These are phyloP conservation scores for Podila epigama DNA, from an alignment of 192 early-diverging fungal species.

Conservation along the genomic window DNA sequence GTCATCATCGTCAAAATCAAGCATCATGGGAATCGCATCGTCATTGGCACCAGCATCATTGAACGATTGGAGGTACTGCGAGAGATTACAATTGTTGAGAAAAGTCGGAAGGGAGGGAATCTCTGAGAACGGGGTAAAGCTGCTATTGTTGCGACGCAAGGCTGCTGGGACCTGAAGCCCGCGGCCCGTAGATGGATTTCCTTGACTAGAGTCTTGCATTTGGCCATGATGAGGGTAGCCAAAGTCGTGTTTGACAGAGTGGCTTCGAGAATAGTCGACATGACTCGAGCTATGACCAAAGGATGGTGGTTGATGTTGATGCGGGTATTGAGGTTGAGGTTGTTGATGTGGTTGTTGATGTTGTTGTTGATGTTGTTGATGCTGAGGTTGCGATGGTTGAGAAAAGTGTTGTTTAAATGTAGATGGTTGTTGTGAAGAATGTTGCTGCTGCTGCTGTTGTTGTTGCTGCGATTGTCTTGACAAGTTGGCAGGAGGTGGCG, in stretches of 20 bases:
- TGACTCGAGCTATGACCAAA: neutral
- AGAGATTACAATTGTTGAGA: slow-evolving; percentile 56
- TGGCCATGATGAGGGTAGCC: too few relatives aligned
- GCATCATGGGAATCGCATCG: slow-evolving; percentile 53
- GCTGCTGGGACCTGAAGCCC: slow-evolving; percentile 26
- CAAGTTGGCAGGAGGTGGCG: neutral
- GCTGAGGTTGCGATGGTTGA: slow-evolving; percentile 35
- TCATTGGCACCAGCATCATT: slow-evolving; percentile 58
- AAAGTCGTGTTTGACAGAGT: too few relatives aligned
- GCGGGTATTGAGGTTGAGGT: too few relatives aligned
- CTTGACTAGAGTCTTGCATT: neutral
- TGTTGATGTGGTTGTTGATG: too few relatives aligned
- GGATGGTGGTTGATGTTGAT: neutral
- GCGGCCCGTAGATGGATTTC: neutral
- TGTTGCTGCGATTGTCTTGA: neutral
- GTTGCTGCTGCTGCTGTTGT: neutral
- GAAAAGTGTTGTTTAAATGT: neutral
- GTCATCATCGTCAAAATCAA: slow-evolving; percentile 61
- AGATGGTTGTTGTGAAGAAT: too few relatives aligned
- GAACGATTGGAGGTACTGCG: slow-evolving; percentile 55
- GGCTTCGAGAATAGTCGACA: too few relatives aligned
- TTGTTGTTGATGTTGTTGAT: too few relatives aligned
- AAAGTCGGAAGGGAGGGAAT: slow-evolving; percentile 55
- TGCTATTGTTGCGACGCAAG: slow-evolving; percentile 31
- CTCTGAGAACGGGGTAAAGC: slow-evolving; percentile 38